Evolutionary conservation across 768 basidiomycete species (phyloP).

Genomic region (Agaricus blazei): DNA sequence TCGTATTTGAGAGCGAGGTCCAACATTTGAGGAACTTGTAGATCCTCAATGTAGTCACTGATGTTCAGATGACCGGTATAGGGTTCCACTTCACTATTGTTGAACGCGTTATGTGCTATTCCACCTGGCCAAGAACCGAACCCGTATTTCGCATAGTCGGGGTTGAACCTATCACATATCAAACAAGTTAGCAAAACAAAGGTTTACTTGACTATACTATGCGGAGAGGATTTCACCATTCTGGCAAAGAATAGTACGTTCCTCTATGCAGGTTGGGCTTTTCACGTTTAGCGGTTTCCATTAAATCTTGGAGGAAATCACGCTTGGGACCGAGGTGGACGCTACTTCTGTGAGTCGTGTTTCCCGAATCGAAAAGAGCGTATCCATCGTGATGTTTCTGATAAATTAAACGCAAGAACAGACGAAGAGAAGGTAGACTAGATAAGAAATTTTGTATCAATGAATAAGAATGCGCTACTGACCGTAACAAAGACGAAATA

Average conservation of each 20-base stretch:
- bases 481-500: constrained; percentile 57
- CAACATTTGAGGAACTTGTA: constrained; percentile 48
- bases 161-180: constrained; percentile 39
- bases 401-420: not conserved
- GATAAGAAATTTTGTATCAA: not conserved
- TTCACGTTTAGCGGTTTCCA: constrained; percentile 42
- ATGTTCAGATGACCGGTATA: constrained; percentile 50
- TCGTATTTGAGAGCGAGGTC: constrained; percentile 42
- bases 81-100: constrained; percentile 41
- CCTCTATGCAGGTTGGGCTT: constrained; percentile 50
- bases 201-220: not conserved
- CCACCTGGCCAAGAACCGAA: constrained; percentile 49
- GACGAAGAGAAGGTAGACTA: not conserved
- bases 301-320: constrained; percentile 46
- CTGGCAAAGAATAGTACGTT: constrained; percentile 53
- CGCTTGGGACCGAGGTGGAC: constrained; percentile 44
- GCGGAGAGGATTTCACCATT: constrained; percentile 31
- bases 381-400: constrained; percentile 65
- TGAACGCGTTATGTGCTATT: constrained; percentile 46
- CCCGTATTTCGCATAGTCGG: constrained; percentile 47
- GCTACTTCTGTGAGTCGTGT: constrained; percentile 47
- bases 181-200: not conserved
- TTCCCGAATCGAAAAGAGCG: constrained; percentile 48
- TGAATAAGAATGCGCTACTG: constrained; percentile 10
- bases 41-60: constrained; percentile 44